Percentiles rank a stretch among this genome's conserved stretches.
phyloP scores from a whole-genome alignment of 148 eudicot species.

The Heliosperma pusillum region DNA sequence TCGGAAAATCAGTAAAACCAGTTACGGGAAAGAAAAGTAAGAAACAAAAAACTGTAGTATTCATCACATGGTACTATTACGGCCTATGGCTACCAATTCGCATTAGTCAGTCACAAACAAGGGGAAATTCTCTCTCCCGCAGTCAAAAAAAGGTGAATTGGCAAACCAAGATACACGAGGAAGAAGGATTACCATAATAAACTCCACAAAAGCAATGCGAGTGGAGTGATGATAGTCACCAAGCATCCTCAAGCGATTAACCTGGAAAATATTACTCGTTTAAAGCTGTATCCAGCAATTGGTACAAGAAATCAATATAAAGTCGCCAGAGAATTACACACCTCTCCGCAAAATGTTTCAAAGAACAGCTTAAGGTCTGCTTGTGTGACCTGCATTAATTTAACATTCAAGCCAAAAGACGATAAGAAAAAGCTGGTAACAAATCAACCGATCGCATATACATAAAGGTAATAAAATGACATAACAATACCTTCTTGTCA shows the following conservation, averaged over 20 bases:
- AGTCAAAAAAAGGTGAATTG: not conserved
- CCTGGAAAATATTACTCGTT: slow-evolving; percentile 39
- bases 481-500: slow-evolving; percentile 73
- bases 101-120: not conserved
- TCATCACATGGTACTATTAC: not conserved
- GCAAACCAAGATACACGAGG: not conserved
- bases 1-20: too few species aligned
- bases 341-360: slow-evolving; percentile 89
- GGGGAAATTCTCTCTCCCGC: not conserved
- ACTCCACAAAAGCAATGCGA: slow-evolving; percentile 96
- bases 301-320: slow-evolving; percentile 4
- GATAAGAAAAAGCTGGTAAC: not conserved
- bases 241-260: slow-evolving; percentile 86
- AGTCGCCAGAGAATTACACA: slow-evolving; percentile 31
- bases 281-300: slow-evolving; percentile 6
- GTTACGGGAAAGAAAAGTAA: too few species aligned
- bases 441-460: not conserved
- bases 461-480: slow-evolving; percentile 10
- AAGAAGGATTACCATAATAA: slow-evolving; percentile 54
- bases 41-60: too few species aligned
- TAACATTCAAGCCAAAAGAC: slow-evolving; percentile 1
- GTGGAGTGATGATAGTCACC: slow-evolving; percentile 95
- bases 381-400: slow-evolving; percentile 63
- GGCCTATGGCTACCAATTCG: not conserved
- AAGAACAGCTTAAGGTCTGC: slow-evolving; percentile 84